Base-by-base conservation (phyloP, 192 early-diverging fungal species). In the Chytriomyces sp. region DNA sequence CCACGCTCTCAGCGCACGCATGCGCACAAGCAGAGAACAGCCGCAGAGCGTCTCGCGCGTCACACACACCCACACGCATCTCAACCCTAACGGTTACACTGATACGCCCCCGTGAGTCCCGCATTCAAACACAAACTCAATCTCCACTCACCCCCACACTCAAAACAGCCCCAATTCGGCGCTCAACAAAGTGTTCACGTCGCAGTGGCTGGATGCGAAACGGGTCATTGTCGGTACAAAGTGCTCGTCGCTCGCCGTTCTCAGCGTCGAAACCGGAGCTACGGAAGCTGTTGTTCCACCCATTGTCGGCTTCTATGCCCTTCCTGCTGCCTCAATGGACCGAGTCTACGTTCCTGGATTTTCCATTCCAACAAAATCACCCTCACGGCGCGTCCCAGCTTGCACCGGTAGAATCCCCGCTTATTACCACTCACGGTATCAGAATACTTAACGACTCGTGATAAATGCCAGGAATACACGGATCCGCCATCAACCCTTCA, bases 171-270 rank as follows among this genome's bases (percentile, higher is more conserved):
- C 35, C 35, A 35, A 35, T 4, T 1, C 35, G 35, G 77, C 77
- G 1, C 70, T 74, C 49, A 90, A 92, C 72, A 92, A 92, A 71
- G 70, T 89, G 50, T 92, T 92, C 79, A 81, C 89, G 11, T 74
- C 79, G 3, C 75, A 67, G 10, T 92, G 90, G 90, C 45, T 92
- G 24, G 69, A 79, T 20, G 64, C 75, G 64, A 78, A 78, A 11
- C 78, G 90, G 10, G 82, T 92, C 23, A 65, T 92, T 6, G 7
- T 90, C 26, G 91, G 91, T 46, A 90, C 91, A 5, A 92, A 92
- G 72, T 92, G 91, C 65, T 84, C 89, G 50, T 76, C 81, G 75
- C 26, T 82, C 26, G 9, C 79, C 10, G 82, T 85, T 6, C 50
- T 86, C 35, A 80, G 87, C 73, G 62, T 77, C 11, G 59, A 67